These are phyloP conservation scores for Colletotrichum sp. DNA, from an alignment of 2,329 filamentous ascomycete genomes.

Conservation along the genomic window DNA sequence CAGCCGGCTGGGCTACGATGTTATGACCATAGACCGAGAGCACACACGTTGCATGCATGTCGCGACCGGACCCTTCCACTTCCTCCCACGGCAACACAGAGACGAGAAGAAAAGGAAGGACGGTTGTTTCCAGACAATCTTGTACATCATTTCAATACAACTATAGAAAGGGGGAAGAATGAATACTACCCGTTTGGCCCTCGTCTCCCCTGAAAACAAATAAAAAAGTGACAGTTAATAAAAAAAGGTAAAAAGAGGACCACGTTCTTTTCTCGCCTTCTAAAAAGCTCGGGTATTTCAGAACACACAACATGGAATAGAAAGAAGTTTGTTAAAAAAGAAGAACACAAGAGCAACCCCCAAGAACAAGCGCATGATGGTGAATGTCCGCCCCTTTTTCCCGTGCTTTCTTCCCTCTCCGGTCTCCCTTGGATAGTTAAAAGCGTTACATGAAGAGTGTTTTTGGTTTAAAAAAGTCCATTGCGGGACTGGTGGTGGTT, in stretches of 20 bases:
- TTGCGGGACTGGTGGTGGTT: background rate
- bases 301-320: constrained; percentile 16
- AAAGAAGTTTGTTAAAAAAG: background rate
- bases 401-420: background rate
- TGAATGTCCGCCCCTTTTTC: background rate
- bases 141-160: constrained; percentile 21
- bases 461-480: background rate
- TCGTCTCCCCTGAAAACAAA: background rate
- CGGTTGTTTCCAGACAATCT: constrained; percentile 1
- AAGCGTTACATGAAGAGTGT: constrained; percentile 5
- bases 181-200: background rate
- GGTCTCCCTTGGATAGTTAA: background rate
- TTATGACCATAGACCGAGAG: background rate
- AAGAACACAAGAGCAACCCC: background rate
- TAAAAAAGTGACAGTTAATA: background rate
- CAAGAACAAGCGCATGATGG: background rate
- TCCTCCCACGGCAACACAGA: too few relatives aligned
- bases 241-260: constrained; percentile 9
- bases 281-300: constrained; percentile 24
- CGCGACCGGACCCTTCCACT: background rate
- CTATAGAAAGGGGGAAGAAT: constrained; percentile 19
- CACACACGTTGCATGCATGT: background rate
- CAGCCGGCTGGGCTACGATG: background rate
- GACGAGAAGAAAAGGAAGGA: background rate
- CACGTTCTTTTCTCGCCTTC: constrained; percentile 17